Conservation (phyloP, 2,329 filamentous ascomycete genomes). For the Ophiocordyceps polyrhachis-furcata region DNA sequence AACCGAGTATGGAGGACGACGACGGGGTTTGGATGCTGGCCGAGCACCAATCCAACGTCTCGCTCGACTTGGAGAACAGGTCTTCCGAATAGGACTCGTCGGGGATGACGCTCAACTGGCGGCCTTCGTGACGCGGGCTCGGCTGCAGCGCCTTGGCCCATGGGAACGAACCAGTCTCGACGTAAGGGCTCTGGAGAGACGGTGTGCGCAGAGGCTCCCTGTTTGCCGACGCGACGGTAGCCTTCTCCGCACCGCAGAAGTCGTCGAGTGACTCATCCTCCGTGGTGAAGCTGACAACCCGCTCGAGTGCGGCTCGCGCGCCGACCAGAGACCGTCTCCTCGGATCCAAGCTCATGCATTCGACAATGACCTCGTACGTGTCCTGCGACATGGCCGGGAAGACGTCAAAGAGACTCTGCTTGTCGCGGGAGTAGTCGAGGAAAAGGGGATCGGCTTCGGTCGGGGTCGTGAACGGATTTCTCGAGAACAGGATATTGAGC, state of each 20-base stretch:
- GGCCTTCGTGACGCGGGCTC: slow-evolving; percentile 46
- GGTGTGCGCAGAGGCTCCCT: slow-evolving; percentile 90
- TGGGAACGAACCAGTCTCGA: slow-evolving; percentile 72
- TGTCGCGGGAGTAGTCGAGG: slow-evolving; percentile 80
- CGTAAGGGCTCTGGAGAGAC: slow-evolving; percentile 72
- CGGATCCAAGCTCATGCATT: slow-evolving; percentile 84
- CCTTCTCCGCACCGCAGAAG: slow-evolving; percentile 70
- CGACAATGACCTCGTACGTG: slow-evolving; percentile 80
- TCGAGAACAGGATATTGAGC: slow-evolving; percentile 88
- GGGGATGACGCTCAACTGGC: slow-evolving; percentile 74
- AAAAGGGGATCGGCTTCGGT: slow-evolving; percentile 84
- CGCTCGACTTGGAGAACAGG: slow-evolving; percentile 62
- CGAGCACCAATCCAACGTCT: slow-evolving; percentile 60
- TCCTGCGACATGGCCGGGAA: slow-evolving; percentile 98
- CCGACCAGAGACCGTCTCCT: slow-evolving; percentile 66
- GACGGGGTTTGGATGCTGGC: slow-evolving; percentile 61
- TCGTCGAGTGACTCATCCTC: slow-evolving; percentile 83
- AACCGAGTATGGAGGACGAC: slow-evolving; percentile 68
- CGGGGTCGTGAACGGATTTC: slow-evolving; percentile 87
- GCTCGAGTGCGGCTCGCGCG: slow-evolving; percentile 59
- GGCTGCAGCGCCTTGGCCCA: slow-evolving; percentile 84
- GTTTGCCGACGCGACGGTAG: slow-evolving; percentile 66
- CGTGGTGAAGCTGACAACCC: slow-evolving; percentile 79
- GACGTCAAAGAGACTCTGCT: slow-evolving; percentile 91
- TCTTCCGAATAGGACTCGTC: slow-evolving; percentile 69